Conservation (phyloP, 257 asterid species). For the Schizonepeta tenuifolia region DNA sequence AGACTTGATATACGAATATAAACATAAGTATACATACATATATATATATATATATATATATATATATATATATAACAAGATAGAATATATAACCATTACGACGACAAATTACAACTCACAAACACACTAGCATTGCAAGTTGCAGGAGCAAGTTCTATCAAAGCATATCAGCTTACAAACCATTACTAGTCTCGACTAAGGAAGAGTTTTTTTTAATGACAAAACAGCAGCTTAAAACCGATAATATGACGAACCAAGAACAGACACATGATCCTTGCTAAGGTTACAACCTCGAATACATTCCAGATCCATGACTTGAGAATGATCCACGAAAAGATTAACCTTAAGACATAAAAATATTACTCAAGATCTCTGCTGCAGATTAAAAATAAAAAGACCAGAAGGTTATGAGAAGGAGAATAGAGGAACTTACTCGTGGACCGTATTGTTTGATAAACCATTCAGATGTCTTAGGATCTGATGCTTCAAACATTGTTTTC, state of each 20-base stretch:
- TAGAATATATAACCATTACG: background rate
- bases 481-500: slow-evolving; percentile 94
- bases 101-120: background rate
- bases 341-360: slow-evolving; percentile 53
- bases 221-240: slow-evolving; percentile 37
- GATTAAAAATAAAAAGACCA: background rate
- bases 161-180: background rate
- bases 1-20: background rate
- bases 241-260: slow-evolving; percentile 76
- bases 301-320: slow-evolving; percentile 92
- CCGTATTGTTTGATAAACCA: slow-evolving; percentile 95
- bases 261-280: slow-evolving; percentile 74
- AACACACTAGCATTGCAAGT: background rate
- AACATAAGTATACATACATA: background rate
- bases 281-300: slow-evolving; percentile 87
- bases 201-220: background rate
- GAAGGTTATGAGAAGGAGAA: background rate
- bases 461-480: slow-evolving; percentile 73
- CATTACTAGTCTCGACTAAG: background rate
- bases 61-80: no score
- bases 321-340: slow-evolving; percentile 87
- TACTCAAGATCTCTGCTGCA: background rate
- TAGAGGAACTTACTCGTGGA: slow-evolving; percentile 57
- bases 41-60: no score
- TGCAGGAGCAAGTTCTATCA: background rate